Base-by-base conservation (phyloP, 805 yeast genomes). In the Kazachstania viticola region DNA sequence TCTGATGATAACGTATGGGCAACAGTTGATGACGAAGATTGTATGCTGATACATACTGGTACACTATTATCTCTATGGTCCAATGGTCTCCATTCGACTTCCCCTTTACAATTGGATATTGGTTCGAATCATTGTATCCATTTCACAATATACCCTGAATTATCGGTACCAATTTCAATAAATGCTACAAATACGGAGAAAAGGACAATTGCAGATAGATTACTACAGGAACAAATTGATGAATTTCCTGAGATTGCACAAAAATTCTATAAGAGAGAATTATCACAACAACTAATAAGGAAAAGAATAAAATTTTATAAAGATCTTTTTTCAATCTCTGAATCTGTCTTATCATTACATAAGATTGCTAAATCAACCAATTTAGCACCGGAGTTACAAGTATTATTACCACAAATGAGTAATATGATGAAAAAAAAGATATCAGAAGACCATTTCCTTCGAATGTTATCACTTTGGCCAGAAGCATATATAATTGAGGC, bases 41-140 rank as follows among this genome's bases (percentile, higher is more conserved):
- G 56, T 36, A 35, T 54, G 1, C 29, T 54, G 29, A 21, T 54
- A 5, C 58, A 53, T 28, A 46, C 54, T 4, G 58, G 58, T 2
- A 25, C 33, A 9, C 14, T 45, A 2, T 30, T 51, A 28, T 38
- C 47, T 2, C 34, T 29, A 1, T 33, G 36, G 27, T 48, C 56
- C 1, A 31, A 36, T 13, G 54, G 51, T 2, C 18, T 35, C 21
- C 49, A 49, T 29, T 31, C 44, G 1, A 45, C 50, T 5, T 41
- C 54, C 0, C 48, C 50, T 1, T 28, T 54, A 13, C 35, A 44
- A 26, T 18, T 52, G 9, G 40, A 48, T 12, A 40, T 43, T 3
- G 35, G 33, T 11, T 28, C 32, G n/a, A 43, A 42, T 9, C 27
- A 17, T 31, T 4, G 35, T 25, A 26, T 43, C 14, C 39, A 44